phyloP scores from a whole-genome alignment of 176 grass and related monocot genomes.

The Eremochloa ophiuroides region DNA sequence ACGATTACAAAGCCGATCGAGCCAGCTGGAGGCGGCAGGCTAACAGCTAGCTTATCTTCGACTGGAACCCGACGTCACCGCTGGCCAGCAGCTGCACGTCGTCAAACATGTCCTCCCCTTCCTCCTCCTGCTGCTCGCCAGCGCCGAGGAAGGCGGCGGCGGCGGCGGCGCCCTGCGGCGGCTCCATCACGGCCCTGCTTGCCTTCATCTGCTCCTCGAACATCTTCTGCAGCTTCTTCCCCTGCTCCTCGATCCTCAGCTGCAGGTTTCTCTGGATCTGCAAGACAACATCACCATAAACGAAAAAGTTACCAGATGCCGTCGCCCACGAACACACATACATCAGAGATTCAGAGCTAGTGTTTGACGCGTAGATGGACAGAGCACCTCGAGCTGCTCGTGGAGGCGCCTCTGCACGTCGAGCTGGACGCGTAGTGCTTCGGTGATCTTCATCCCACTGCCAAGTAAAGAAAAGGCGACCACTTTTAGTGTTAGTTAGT shows the following conservation, averaged over 20 bases:
- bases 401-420: slow-evolving; percentile 90
- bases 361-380: not conserved
- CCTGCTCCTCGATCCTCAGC: slow-evolving; percentile 79
- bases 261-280: slow-evolving; percentile 78
- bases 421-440: slow-evolving; percentile 74
- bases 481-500: not conserved
- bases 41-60: slow-evolving; percentile 45
- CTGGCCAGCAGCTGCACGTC: slow-evolving; percentile 34
- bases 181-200: slow-evolving; percentile 27
- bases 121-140: not conserved
- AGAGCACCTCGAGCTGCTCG: slow-evolving; percentile 81
- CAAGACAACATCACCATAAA: not conserved
- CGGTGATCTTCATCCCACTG: slow-evolving; percentile 75
- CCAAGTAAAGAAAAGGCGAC: not conserved
- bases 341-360: not conserved
- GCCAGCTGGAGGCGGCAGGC: not conserved
- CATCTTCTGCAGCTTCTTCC: slow-evolving; percentile 72
- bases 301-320: not conserved
- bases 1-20: slow-evolving; percentile 13
- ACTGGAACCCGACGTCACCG: slow-evolving; percentile 25
- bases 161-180: slow-evolving; percentile 15
- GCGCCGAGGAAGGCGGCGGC: not conserved
- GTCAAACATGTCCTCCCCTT: not conserved
- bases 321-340: not conserved
- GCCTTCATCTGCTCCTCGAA: slow-evolving; percentile 77